Percentiles rank a stretch among this genome's conserved stretches.
phyloP scores from a whole-genome alignment of 768 basidiomycete genomes.

The Auriculariales sp. region DNA sequence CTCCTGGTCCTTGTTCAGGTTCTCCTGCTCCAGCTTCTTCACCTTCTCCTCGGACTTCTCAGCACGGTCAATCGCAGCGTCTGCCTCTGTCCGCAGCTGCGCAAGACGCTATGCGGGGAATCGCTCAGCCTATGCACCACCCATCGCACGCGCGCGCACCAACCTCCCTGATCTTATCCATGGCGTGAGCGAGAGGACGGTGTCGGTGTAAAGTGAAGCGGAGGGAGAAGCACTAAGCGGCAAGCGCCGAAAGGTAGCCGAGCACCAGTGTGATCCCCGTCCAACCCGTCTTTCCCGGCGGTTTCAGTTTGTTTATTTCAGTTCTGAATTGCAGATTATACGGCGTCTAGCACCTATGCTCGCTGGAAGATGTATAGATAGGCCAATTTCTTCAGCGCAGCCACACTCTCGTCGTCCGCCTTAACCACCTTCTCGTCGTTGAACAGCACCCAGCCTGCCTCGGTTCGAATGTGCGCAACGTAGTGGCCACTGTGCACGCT shows the following conservation, averaged over 20 bases:
- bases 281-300: too few species aligned
- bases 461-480: conserved; percentile 59
- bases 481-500: conserved; percentile 93
- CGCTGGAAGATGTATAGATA: conserved; percentile 91
- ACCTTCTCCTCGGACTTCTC: conserved; percentile 75
- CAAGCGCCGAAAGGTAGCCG: too few species aligned
- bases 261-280: too few species aligned
- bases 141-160: conserved; percentile 6
- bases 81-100: conserved; percentile 71
- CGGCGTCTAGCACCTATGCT: conserved; percentile 13
- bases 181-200: conserved; percentile 1
- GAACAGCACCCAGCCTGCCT: conserved; percentile 73
- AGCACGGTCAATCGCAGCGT: conserved; percentile 64
- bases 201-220: background rate
- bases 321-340: background rate
- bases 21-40: conserved; percentile 57
- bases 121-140: background rate
- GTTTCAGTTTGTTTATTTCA: too few species aligned
- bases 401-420: conserved; percentile 72
- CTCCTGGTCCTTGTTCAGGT: conserved; percentile 77
- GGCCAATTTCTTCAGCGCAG: conserved; percentile 66
- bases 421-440: conserved; percentile 94
- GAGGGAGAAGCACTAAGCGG: too few species aligned
- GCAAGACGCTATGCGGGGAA: conserved; percentile 28
- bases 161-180: conserved; percentile 35